These are phyloP conservation scores for Tetracladium setigerum DNA, from an alignment of 495 filamentous ascomycete species.

Conservation along the genomic window DNA sequence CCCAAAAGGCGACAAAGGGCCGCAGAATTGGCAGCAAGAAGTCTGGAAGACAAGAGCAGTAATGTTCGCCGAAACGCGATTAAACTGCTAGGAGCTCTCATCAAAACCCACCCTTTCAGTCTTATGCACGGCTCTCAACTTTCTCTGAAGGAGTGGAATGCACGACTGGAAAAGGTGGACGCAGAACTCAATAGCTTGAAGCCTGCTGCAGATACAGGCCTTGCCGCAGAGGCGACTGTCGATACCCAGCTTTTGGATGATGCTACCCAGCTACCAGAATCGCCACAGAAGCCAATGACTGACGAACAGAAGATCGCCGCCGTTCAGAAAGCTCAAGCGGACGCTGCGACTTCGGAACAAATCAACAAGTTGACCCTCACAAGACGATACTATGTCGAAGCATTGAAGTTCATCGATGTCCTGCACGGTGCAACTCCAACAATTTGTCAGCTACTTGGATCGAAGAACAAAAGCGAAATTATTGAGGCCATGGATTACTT, in stretches of 20 bases:
- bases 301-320: conserved; percentile 48
- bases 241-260: conserved; percentile 81
- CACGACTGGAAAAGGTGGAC: conserved; percentile 70
- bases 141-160: conserved; percentile 74
- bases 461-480: conserved; percentile 94
- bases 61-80: conserved; percentile 94
- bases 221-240: conserved; percentile 51
- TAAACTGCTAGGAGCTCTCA: conserved; percentile 77
- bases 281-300: conserved; percentile 46
- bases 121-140: conserved; percentile 87
- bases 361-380: conserved; percentile 82
- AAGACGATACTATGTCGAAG: conserved; percentile 82
- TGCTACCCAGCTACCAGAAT: conserved; percentile 68
- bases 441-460: conserved; percentile 80
- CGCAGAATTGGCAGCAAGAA: conserved; percentile 77
- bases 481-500: conserved; percentile 99
- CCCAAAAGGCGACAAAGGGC: conserved; percentile 82
- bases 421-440: conserved; percentile 70
- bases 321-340: conserved; percentile 62
- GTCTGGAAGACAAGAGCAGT: conserved; percentile 95
- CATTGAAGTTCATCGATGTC: conserved; percentile 90
- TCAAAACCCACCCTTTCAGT: conserved; percentile 89
- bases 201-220: conserved; percentile 68
- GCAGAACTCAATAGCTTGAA: conserved; percentile 73
- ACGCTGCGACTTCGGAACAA: conserved; percentile 61